These are phyloP conservation scores for Gamsiella multidivaricata DNA, from an alignment of 192 early-diverging fungal species.

Conservation along the genomic window DNA sequence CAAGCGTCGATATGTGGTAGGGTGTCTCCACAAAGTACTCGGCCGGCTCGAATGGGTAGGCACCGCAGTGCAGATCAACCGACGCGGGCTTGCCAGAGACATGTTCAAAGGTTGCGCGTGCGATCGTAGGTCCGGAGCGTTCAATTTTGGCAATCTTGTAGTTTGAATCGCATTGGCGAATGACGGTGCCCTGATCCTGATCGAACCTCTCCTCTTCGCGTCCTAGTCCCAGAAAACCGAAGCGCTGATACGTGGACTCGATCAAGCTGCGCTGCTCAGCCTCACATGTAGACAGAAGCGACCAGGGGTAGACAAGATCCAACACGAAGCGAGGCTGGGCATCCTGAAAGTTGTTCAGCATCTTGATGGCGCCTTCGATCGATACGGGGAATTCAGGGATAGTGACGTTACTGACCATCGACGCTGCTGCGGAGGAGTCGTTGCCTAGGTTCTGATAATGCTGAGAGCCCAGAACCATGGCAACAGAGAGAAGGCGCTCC, in stretches of 20 bases:
- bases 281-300: constrained; percentile 67
- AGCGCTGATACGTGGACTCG: constrained; percentile 69
- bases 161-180: constrained; percentile 58
- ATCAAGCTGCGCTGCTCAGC: constrained; percentile 67
- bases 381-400: constrained; percentile 74
- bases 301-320: constrained; percentile 71
- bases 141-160: constrained; percentile 56
- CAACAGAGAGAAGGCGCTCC: constrained; percentile 67
- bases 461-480: constrained; percentile 62
- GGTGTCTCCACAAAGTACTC: constrained; percentile 70
- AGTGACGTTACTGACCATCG: constrained; percentile 52
- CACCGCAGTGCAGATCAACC: constrained; percentile 56
- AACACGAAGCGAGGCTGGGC: constrained; percentile 63
- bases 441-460: constrained; percentile 50
- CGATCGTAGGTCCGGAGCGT: constrained; percentile 15
- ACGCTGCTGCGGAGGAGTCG: constrained; percentile 32
- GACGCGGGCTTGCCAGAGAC: constrained; percentile 39
- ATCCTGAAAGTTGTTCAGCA: constrained; percentile 58
- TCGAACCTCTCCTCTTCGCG: constrained; percentile 55
- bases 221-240: constrained; percentile 60
- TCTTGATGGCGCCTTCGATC: constrained; percentile 57
- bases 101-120: constrained; percentile 47
- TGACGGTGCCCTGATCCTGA: constrained; percentile 28
- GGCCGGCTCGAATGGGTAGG: constrained; percentile 54
- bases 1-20: constrained; percentile 61